Base-by-base conservation (phyloP, 495 filamentous ascomycete genomes). In the Beverwykella pulmonaria region DNA sequence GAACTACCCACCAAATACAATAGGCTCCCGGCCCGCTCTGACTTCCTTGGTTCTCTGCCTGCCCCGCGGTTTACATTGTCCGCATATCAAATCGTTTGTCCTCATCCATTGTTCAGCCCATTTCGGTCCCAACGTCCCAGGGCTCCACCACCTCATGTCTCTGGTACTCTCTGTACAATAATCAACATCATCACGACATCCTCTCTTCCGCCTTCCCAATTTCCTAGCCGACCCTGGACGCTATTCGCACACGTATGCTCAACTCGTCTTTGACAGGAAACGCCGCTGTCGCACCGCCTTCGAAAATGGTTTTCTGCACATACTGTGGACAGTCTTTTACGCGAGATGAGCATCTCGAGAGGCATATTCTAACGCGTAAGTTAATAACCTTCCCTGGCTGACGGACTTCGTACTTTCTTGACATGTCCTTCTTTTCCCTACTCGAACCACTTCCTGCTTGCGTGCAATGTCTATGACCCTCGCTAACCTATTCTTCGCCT, bases 261-360 rank as follows among this genome's bases (percentile, higher is more conserved):
- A 44, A 10, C 39, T 44, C 17, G 39, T n/a, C 39, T 3, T 44
- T 44, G 39, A 44, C 39, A 3, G 17, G 2, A 2, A n/a, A 2
- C 2, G 6, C 39, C 39, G 15, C 39, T 44, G 15, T 9, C 2
- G 39, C 17, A 44, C 39, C 39, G 39, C 15, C 39, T n/a, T 36
- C 58, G 65, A 74, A 64, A 7, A 83, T 82, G 79, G 77, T 86
- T 23, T 88, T 77, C 72, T 88, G 86, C 64, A 79, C 83, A 7
- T 86, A 86, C 64, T 88, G 86, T 60, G 85, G 86, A 26, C 85
- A 84, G 75, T 79, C 76, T 53, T 89, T 89, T 69, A 86, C 84
- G 41, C 78, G 86, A 67, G 87, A 87, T 75, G 86, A 89, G 67
- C 86, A 89, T 74, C 76, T 87, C 23, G 85, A 88, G 67, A 78